phyloP scores from a whole-genome alignment of 2,329 filamentous ascomycete genomes.

The Lecanicillium sp. region DNA sequence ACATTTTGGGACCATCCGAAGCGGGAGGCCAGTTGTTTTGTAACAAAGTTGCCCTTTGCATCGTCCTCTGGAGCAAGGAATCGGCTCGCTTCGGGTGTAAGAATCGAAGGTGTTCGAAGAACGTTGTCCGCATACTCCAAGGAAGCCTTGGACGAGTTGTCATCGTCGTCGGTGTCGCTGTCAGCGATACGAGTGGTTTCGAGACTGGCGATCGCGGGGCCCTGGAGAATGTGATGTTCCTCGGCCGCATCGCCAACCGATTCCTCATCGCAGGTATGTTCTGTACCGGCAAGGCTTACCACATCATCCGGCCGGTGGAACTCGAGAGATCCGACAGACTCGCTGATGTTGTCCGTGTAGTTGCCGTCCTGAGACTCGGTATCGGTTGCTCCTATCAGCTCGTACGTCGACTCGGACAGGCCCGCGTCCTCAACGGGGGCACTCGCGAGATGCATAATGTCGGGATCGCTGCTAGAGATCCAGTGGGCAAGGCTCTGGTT shows the following conservation, averaged over 20 bases:
- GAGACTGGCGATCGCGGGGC: conserved; percentile 9
- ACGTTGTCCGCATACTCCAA: conserved; percentile 45
- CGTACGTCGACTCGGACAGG: conserved; percentile 51
- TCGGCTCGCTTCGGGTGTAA: conserved; percentile 29
- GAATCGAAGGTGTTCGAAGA: conserved; percentile 37
- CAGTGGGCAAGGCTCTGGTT: conserved; percentile 52
- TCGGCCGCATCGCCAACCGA: conserved; percentile 31
- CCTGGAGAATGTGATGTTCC: conserved; percentile 15
- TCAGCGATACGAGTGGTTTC: not conserved
- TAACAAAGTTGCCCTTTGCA: not conserved
- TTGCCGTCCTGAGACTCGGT: conserved; percentile 47
- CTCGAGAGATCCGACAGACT: conserved; percentile 46
- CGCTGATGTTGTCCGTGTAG: conserved; percentile 41
- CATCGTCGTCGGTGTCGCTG: conserved; percentile 10
- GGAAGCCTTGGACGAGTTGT: conserved; percentile 31
- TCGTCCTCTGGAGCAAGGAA: not conserved
- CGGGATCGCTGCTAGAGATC: conserved; percentile 51
- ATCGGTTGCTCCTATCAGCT: conserved; percentile 49
- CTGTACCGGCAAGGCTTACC: conserved; percentile 45
- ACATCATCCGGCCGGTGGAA: conserved; percentile 45
- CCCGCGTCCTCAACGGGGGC: conserved; percentile 43
- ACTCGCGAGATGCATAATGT: conserved; percentile 46
- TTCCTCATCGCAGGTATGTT: conserved; percentile 41
- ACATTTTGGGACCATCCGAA: not conserved
- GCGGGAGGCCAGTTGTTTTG: not conserved